Base-by-base conservation (phyloP, 2,329 filamentous ascomycete genomes). In the Hymenoscyphus fraxineus region DNA sequence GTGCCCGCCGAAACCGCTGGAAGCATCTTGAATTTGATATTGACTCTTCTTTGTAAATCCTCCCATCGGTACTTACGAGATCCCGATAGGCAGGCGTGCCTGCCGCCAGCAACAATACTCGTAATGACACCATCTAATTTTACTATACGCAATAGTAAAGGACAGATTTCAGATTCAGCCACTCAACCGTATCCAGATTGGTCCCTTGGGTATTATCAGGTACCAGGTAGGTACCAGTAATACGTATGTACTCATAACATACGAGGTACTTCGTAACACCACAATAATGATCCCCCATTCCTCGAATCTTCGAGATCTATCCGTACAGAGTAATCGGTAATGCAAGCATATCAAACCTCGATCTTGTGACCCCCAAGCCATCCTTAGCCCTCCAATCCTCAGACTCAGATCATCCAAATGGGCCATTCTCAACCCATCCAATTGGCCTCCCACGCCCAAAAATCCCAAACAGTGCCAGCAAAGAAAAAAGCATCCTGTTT, bases 1-100 rank as follows among this genome's bases (percentile, higher is more conserved):
- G n/a, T 3, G 35, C 61, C 64, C 66, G 63, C 59, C 61, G 68
- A 66, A 68, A 31, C 63, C 66, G 61, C 56, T 67, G 58, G 68
- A 69, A 69, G 40, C 39, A 62, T 62, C 44, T 32, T 40, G 38
- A 60, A 62, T 60, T 19, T 27, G 27, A 27, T 27, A 22, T 54
- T 54, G 19, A 54, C 47, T 13, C 47, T 22, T 27, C 47, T 22
- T 54, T 6, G 9, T 39, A 32, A 38, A 19, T 35, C 19, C 31
- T n/a, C 58, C 31, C 59, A 56, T 39, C 47, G 31, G 58, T 59
- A 38, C 54, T 54, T 54, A 60, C 54, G 55, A 51, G 35, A 62
- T 35, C 39, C 47, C 47, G 19, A 54, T 19, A 54, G 22, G n/a
- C 44, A 51, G 19, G 47, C 47, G 55, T 38, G 55, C 27, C 55